Base-by-base conservation (phyloP, 345 rosid species). In the Eucalyptus melliodora region DNA sequence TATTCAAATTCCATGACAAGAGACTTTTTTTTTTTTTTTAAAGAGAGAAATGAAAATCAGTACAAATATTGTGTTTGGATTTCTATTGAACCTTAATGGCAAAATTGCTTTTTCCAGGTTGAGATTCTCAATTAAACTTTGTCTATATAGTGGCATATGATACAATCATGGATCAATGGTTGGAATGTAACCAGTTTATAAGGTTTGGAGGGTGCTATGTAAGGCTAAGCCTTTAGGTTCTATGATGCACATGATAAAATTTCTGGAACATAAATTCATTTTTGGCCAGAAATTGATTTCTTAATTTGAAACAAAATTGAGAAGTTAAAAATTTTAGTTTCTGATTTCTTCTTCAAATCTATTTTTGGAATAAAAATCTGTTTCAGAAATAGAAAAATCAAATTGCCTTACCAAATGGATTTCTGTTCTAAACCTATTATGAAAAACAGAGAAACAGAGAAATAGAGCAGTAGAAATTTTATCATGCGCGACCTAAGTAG, bases 381-480 rank as follows among this genome's bases (percentile, higher is more conserved):
- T 44, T 44, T 0, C 1, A 8, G 47, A 44, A 44, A 44, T 8
- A 44, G 3, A 44, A 44, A 44, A 44, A 44, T 44, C 11, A 9
- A 44, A 44, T 44, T 44, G 3, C 11, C 47, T 8, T 44, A 44
- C 0, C 47, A 44, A 44, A 44, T 11, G 11, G 47, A 44, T 44
- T 44, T 44, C 9, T 44, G 3, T 9, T 44, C 10, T 44, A 44
- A 44, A 44, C 1, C 0, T 0, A 1, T 44, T 44, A 1, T 0
- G 47, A 44, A 11, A 0, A 44, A 44, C 9, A 44, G 3, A 2
- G 45, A 44, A 44, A 44, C 0, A 44, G 11, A 44, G 3, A 44
- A 44, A 44, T 9, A 44, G 11, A 44, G 47, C 0, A 44, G 3
- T 44, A 9, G 1, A 44, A 44, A 44, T 44, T 44, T 44, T 44